Percentiles rank a stretch among this genome's conserved stretches.
Conservation (phyloP, 1,139 yeast species). For the Meyerozyma guilliermondii region DNA sequence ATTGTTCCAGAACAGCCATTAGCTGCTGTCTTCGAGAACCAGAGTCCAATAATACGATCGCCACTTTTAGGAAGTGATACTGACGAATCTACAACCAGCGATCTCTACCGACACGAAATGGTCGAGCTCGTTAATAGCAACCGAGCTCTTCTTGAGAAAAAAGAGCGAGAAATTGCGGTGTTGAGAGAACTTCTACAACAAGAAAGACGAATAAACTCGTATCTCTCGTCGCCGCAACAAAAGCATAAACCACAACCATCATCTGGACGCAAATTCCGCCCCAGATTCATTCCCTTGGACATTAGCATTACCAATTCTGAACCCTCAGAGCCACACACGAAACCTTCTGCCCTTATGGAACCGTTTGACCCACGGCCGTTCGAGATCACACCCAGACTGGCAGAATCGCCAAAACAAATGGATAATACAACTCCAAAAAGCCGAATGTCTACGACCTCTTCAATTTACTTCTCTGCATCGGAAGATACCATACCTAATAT, state of each 20-base stretch:
- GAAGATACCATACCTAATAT: not conserved
- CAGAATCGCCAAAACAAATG: not conserved
- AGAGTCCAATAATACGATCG: not conserved
- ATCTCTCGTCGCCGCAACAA: slow-evolving; percentile 4
- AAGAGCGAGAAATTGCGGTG: slow-evolving; percentile 24
- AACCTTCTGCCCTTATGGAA: not conserved
- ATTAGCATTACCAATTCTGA: slow-evolving; percentile 3
- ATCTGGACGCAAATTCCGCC: slow-evolving; percentile 3
- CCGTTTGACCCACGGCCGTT: not conserved
- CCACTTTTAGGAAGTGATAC: not conserved
- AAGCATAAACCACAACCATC: slow-evolving; percentile 3
- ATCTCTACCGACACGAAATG: slow-evolving; percentile 21
- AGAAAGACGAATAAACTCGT: slow-evolving; percentile 13
- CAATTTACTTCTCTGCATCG: not conserved
- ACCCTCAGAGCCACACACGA: not conserved
- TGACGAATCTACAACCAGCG: slow-evolving; percentile 4
- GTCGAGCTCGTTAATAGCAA: slow-evolving; percentile 22
- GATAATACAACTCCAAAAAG: not conserved
- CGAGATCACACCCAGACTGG: not conserved
- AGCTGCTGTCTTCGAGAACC: not conserved
- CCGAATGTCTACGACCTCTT: not conserved
- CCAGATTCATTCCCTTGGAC: slow-evolving; percentile 7
- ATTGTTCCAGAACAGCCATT: not conserved
- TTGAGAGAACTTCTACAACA: slow-evolving; percentile 20
- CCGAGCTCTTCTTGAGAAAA: slow-evolving; percentile 19